phyloP scores from a whole-genome alignment of 1,284 basidiomycete genomes.

The Baeospora myosura region DNA sequence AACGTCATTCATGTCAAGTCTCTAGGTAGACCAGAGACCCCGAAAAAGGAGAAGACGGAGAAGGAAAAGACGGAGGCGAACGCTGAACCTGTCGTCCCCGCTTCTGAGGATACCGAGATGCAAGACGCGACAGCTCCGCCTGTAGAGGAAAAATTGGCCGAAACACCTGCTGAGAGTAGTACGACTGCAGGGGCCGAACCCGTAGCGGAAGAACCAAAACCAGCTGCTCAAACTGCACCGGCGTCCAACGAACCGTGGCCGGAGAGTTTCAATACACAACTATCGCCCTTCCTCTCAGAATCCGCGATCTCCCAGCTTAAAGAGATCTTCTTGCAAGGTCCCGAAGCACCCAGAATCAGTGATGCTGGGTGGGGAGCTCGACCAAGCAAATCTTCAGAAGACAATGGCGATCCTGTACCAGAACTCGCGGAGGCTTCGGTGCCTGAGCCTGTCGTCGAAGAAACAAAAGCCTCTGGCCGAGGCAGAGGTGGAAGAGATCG shows the following conservation, averaged over 20 bases:
- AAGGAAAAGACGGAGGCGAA: slow-evolving; percentile 1
- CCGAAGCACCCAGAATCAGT: slow-evolving; percentile 57
- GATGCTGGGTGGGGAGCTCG: slow-evolving; percentile 64
- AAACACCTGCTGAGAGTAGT: slow-evolving; percentile 1
- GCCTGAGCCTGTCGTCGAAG: slow-evolving; percentile 14
- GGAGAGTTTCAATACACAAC: slow-evolving; percentile 44
- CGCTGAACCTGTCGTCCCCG: background rate
- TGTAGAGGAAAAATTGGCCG: background rate
- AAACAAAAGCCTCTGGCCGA: slow-evolving; percentile 30
- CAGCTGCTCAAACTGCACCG: slow-evolving; percentile 11
- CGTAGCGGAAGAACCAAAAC: slow-evolving; percentile 7
- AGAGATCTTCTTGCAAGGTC: slow-evolving; percentile 69
- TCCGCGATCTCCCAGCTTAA: slow-evolving; percentile 59
- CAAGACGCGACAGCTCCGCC: too few relatives aligned
- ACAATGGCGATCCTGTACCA: slow-evolving; percentile 16
- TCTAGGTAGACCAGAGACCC: slow-evolving; percentile 60
- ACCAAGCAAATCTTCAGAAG: slow-evolving; percentile 27
- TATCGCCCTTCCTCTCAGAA: slow-evolving; percentile 59
- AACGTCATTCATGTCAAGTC: slow-evolving; percentile 75
- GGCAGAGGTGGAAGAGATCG: slow-evolving; percentile 37
- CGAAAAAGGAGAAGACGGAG: slow-evolving; percentile 24
- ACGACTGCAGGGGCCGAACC: slow-evolving; percentile 4
- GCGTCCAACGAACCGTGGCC: slow-evolving; percentile 51
- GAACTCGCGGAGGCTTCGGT: slow-evolving; percentile 10
- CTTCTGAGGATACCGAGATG: slow-evolving; percentile 1